Conservation (phyloP, 495 filamentous ascomycete genomes). For the Lindgomyces ingoldianus region DNA sequence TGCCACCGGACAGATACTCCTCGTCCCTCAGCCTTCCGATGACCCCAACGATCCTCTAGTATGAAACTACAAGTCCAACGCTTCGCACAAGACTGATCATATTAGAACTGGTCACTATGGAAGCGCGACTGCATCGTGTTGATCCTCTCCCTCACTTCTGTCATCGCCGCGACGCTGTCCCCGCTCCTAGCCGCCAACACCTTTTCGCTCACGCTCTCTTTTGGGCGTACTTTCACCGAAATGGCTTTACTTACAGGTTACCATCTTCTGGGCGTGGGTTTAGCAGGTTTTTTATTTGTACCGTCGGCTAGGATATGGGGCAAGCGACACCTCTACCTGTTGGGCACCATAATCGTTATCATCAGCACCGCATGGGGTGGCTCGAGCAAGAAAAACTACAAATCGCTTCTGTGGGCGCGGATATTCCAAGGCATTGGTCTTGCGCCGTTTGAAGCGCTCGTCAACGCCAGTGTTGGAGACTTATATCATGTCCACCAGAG, state of each 20-base stretch:
- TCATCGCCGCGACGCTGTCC: slow-evolving; percentile 76
- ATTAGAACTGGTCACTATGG: slow-evolving; percentile 87
- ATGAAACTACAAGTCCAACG: slow-evolving; percentile 2
- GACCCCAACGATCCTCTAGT: slow-evolving; percentile 56
- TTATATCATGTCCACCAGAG: slow-evolving; percentile 57
- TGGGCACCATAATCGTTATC: slow-evolving; percentile 75
- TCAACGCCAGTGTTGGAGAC: slow-evolving; percentile 49
- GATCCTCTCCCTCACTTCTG: slow-evolving; percentile 73
- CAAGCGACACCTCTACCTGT: slow-evolving; percentile 81
- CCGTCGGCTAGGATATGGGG: slow-evolving; percentile 89
- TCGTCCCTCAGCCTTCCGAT: slow-evolving; percentile 48
- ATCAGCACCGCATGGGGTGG: slow-evolving; percentile 77
- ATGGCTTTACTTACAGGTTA: slow-evolving; percentile 85
- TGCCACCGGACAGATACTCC: slow-evolving; percentile 42
- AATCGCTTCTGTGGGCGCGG: slow-evolving; percentile 68
- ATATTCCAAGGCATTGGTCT: slow-evolving; percentile 50
- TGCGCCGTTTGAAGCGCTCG: slow-evolving; percentile 51
- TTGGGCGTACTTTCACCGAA: slow-evolving; percentile 61
- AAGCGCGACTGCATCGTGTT: slow-evolving; percentile 77
- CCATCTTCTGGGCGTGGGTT: slow-evolving; percentile 78
- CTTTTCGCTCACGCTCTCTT: slow-evolving; percentile 64
- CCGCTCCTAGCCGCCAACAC: slow-evolving; percentile 89
- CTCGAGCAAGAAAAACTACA: slow-evolving; percentile 63
- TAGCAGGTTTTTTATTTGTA: slow-evolving; percentile 79
- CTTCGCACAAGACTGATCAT: neutral